Conservation (phyloP, 192 early-diverging fungal genomes). For the Mortierella claussenii region DNA sequence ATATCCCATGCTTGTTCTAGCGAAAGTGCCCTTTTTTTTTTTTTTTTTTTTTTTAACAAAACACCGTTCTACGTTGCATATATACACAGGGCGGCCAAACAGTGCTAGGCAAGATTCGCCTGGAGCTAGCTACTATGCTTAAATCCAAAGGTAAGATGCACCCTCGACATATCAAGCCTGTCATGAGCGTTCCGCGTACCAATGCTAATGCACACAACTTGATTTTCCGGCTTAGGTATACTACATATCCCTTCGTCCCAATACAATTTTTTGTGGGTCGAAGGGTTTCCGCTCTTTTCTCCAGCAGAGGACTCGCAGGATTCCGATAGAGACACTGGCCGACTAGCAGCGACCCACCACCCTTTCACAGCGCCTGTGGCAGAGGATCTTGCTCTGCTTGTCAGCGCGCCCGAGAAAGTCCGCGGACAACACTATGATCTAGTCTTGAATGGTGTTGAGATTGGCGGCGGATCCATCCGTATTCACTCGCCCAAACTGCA, state of each 20-base stretch:
- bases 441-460: slow-evolving; percentile 90
- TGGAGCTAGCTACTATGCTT: slow-evolving; percentile 60
- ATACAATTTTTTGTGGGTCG: slow-evolving; percentile 87
- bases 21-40: not conserved
- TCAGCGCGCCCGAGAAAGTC: slow-evolving; percentile 69
- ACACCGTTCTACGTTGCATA: too few relatives aligned
- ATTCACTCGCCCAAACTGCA: slow-evolving; percentile 85
- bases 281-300: slow-evolving; percentile 90
- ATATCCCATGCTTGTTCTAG: too few relatives aligned
- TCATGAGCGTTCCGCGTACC: not conserved
- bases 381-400: slow-evolving; percentile 74
- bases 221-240: slow-evolving; percentile 36
- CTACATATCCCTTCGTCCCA: slow-evolving; percentile 57
- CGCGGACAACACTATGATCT: slow-evolving; percentile 91
- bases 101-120: slow-evolving; percentile 56
- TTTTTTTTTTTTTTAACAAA: not conserved
- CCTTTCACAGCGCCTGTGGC: slow-evolving; percentile 88
- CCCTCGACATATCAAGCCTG: too few relatives aligned
- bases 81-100: slow-evolving; percentile 60
- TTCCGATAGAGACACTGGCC: slow-evolving; percentile 3
- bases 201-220: slow-evolving; percentile 4
- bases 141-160: slow-evolving; percentile 59
- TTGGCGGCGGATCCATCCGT: slow-evolving; percentile 92
- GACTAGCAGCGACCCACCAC: slow-evolving; percentile 83
- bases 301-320: slow-evolving; percentile 63